phyloP scores from a whole-genome alignment of 306 rosid genomes.

The Prunus fruticosa region DNA sequence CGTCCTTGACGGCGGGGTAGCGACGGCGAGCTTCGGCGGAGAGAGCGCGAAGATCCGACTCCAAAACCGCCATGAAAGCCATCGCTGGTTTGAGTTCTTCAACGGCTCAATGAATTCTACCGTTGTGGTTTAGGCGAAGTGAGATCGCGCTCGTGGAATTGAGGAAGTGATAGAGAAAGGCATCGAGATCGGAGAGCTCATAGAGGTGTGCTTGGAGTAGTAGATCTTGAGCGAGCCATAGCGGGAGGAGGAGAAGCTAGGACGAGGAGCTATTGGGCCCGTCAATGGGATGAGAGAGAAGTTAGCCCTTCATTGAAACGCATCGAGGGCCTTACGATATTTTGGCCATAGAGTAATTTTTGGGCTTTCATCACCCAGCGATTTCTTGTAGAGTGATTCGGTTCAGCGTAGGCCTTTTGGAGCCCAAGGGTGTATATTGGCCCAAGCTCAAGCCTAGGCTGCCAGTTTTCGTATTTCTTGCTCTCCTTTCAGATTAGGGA shows the following conservation, averaged over 20 bases:
- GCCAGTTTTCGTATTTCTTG: too few species aligned
- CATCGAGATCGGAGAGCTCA: conserved; percentile 15
- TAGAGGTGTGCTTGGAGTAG: not conserved
- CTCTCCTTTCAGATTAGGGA: too few species aligned
- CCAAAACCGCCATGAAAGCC: conserved; percentile 99
- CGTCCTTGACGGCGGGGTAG: conserved; percentile 86
- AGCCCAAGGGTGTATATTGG: too few species aligned
- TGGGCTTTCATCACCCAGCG: too few species aligned
- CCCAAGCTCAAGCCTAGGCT: too few species aligned
- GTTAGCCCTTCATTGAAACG: not conserved
- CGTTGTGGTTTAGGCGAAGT: conserved; percentile 6
- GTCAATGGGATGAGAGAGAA: not conserved
- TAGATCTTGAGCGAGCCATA: conserved; percentile 40
- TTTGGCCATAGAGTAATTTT: too few species aligned
- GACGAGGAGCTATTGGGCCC: not conserved
- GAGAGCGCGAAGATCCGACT: conserved; percentile 98
- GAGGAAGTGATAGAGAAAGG: not conserved
- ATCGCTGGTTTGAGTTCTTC: conserved; percentile 32
- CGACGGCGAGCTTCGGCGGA: conserved; percentile 99
- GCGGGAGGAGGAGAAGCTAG: not conserved
- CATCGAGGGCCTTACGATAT: too few species aligned
- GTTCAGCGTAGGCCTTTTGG: too few species aligned
- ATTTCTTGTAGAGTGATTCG: too few species aligned
- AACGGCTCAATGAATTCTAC: conserved; percentile 1
- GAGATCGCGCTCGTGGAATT: conserved; percentile 1